Evolutionary conservation across 1,284 basidiomycete species (phyloP), one percentile per base, ranked within the genome.

Genomic region (Ceratobasidium sp.): DNA sequence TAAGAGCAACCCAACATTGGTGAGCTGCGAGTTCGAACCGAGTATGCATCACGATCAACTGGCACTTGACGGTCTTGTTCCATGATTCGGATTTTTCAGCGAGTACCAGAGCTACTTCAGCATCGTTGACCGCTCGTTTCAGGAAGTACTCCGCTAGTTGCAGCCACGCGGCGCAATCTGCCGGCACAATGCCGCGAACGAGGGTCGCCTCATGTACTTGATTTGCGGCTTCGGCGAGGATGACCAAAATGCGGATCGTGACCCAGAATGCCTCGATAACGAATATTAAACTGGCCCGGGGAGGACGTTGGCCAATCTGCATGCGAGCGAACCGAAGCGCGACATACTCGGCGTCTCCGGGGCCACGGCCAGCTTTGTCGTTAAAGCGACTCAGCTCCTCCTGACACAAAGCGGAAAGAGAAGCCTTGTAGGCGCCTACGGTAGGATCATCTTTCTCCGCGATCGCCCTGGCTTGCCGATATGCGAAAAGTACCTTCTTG

Each of bases 291-390:
- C 90, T 88, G 0, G 87, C 88, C 5, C 83, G 82, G 15, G 89
- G 89, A 19, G 88, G 89, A 41, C 84, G 85, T 75, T 87, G 86
- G 0, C 89, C 89, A 22, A 88, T 82, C 47, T 85, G 83, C 75
- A 84, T 82, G 54, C 81, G 84, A 6, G 87, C 88, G 62, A 84
- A 80, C 2, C 82, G 81, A 82, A 89, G 83, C 0, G 88, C 87
- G 73, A 83, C 79, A 73, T 86, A 85, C 47, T 84, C 79, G 7
- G 82, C 80, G 5, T 75, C 73, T 8, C 85, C 81, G 78, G 71
- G 44, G 7, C 45, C 24, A 19, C 69, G 9, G n/a, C 1, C 14
- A 24, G 57, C 48, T 47, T 27, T 44, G 19, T 7, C 57, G 24
- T 24, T 22, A 36, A 60, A 48, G 6, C 22, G 2, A 8, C 29